Evolutionary conservation across 352 stramenopile species (phyloP).

Genomic region (Phytophthora macrochlamydospora): DNA sequence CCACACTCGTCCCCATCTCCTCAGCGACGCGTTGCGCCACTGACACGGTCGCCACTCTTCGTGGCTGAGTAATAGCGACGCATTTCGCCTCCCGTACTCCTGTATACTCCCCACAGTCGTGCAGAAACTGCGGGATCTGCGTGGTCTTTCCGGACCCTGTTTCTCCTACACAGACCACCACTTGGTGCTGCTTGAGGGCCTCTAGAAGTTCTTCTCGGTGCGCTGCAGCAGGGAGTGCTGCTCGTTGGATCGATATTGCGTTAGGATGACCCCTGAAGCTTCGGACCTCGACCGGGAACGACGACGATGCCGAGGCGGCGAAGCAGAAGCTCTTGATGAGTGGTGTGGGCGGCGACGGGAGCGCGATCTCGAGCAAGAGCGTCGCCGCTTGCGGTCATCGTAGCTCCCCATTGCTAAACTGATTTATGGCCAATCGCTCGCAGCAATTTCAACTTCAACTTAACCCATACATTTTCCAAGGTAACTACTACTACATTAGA

Average conservation of each 20-base stretch:
- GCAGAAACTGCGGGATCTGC: conserved; percentile 81
- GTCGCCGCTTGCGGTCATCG: conserved; percentile 23
- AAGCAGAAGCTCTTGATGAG: neutral
- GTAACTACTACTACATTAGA: too few species aligned
- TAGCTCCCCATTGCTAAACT: conserved; percentile 14
- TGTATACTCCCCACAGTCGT: conserved; percentile 46
- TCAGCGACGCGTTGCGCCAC: conserved; percentile 97
- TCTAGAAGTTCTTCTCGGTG: conserved; percentile 69
- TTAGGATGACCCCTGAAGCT: conserved; percentile 7
- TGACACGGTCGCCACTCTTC: conserved; percentile 97
- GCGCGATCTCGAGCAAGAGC: conserved; percentile 9
- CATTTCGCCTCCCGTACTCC: conserved; percentile 14
- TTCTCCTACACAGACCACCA: conserved; percentile 91
- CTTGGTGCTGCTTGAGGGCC: conserved; percentile 50
- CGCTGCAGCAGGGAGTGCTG: conserved; percentile 30
- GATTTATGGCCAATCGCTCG: neutral
- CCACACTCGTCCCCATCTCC: conserved; percentile 90
- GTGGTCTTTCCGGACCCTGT: conserved; percentile 97
- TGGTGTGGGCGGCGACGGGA: conserved; percentile 1
- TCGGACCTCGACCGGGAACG: conserved; percentile 11
- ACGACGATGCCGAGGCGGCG: conserved; percentile 3
- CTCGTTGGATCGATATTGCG: conserved; percentile 1
- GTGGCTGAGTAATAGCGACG: conserved; percentile 91
- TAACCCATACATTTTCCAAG: neutral
- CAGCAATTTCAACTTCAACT: neutral